Evolutionary conservation across 345 rosid genomes (phyloP).

Genomic region (Eutrema heterophyllum): DNA sequence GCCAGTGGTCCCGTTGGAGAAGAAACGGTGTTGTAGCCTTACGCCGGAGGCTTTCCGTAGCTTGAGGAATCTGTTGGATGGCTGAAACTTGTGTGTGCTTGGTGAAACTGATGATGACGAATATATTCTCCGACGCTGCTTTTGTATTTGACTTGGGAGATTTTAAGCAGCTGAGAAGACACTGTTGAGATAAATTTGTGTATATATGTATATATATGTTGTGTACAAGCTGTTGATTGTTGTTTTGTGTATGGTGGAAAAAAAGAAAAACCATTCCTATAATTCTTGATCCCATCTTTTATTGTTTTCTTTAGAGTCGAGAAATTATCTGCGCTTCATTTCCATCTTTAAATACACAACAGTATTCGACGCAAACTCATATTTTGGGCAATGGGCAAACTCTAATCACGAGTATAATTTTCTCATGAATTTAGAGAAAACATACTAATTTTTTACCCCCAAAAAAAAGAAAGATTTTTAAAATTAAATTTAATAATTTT

Average conservation of each 20-base stretch:
- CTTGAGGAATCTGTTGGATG: slow-evolving; percentile 54
- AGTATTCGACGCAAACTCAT: too few relatives aligned
- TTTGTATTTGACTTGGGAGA: neutral
- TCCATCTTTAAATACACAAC: too few relatives aligned
- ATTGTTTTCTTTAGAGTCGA: too few relatives aligned
- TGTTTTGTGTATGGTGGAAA: neutral
- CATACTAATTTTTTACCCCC: too few relatives aligned
- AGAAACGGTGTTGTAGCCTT: slow-evolving; percentile 57
- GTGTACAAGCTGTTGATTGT: slow-evolving; percentile 1
- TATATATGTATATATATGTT: too few relatives aligned
- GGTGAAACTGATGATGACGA: slow-evolving; percentile 7
- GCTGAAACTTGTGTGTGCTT: neutral
- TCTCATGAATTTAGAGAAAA: too few relatives aligned
- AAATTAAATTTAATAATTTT: too few relatives aligned
- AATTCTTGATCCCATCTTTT: neutral
- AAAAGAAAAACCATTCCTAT: neutral
- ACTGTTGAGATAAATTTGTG: too few relatives aligned
- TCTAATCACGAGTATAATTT: too few relatives aligned
- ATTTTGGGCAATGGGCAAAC: too few relatives aligned
- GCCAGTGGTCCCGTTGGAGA: slow-evolving; percentile 21
- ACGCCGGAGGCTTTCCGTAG: slow-evolving; percentile 65
- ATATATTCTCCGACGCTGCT: neutral
- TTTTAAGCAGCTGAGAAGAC: neutral
- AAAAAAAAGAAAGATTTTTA: too few relatives aligned
- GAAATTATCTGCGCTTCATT: too few relatives aligned